Conservation (phyloP, 78 protist species). For the Cyanophora paradoxa region DNA sequence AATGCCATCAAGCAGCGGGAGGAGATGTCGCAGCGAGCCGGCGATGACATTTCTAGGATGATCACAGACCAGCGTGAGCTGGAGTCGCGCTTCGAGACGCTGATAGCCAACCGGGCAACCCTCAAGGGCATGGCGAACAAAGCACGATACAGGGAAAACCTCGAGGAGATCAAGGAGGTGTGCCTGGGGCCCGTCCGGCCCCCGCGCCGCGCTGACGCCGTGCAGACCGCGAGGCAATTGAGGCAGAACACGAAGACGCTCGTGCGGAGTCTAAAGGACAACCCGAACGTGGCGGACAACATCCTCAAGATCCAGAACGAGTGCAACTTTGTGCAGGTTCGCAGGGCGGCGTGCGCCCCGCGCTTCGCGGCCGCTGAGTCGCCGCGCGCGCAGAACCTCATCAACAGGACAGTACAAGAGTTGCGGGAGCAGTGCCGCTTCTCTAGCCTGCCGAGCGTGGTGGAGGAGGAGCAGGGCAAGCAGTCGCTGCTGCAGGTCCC, state of each 20-base stretch:
- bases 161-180: no score
- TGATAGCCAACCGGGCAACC: not conserved
- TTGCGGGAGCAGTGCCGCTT: no score
- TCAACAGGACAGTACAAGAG: no score
- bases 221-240: not conserved
- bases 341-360: no score
- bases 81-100: not conserved
- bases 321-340: no score
- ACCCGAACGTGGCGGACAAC: constrained; percentile 16
- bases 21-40: not conserved
- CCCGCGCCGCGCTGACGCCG: not conserved
- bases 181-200: no score
- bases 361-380: no score
- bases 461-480: no score
- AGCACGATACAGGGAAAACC: not conserved
- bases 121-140: constrained; percentile 1
- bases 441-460: no score
- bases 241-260: not conserved
- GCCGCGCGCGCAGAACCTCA: no score
- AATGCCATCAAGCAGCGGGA: no score
- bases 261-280: not conserved
- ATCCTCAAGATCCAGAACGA: constrained; percentile 9
- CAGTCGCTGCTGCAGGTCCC: no score
- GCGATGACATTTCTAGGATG: constrained; percentile 5
- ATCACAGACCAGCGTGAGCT: not conserved